These are phyloP conservation scores for Luvunga scandens DNA, from an alignment of 345 rosid genomes.

Conservation along the genomic window DNA sequence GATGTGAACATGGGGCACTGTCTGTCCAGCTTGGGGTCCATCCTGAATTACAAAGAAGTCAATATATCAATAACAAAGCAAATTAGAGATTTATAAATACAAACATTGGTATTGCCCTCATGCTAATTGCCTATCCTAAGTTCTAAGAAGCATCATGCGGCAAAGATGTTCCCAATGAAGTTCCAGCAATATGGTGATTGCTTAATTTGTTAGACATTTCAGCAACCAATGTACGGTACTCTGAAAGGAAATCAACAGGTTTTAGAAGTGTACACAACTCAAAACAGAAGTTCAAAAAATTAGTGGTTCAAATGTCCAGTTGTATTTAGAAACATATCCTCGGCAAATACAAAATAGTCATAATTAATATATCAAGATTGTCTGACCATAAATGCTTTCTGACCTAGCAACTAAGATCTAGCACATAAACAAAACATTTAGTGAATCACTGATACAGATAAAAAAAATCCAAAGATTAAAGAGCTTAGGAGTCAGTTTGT, in stretches of 20 bases:
- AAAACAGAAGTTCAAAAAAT: not conserved
- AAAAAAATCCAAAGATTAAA: not conserved
- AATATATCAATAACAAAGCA: not conserved
- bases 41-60: constrained; percentile 44
- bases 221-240: no score
- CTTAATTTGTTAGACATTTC: not conserved
- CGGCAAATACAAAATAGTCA: not conserved
- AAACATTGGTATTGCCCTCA: no score
- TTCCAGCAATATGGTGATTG: not conserved
- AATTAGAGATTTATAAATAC: no score
- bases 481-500: not conserved
- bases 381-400: not conserved
- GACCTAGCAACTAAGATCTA: not conserved
- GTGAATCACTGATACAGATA: not conserved
- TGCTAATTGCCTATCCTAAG: no score
- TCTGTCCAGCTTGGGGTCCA: constrained; percentile 90
- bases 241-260: not conserved
- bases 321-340: not conserved
- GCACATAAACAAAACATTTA: not conserved
- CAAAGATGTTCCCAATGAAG: not conserved
- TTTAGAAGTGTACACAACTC: not conserved
- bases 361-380: not conserved
- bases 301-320: not conserved
- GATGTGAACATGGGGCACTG: constrained; percentile 89
- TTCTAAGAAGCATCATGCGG: no score